Conservation (phyloP, 306 rosid species). For the Prunus padus region DNA sequence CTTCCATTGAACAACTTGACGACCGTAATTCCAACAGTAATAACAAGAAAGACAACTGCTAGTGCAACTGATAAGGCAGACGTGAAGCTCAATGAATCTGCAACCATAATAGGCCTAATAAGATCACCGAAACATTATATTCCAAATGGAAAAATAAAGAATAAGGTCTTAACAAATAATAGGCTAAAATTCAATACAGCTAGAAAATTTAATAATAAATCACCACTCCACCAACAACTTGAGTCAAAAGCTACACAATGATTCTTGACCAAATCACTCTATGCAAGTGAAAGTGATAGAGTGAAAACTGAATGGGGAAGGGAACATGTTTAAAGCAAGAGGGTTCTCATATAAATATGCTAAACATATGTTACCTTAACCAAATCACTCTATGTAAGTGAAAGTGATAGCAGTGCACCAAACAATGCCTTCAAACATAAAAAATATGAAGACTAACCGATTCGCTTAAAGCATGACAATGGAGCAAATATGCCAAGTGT, state of each 20-base stretch:
- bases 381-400: background rate
- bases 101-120: conserved; percentile 31
- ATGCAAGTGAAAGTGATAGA: too few relatives aligned
- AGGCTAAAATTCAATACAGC: conserved; percentile 1
- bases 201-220: background rate
- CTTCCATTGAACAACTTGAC: conserved; percentile 70
- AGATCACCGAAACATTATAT: conserved; percentile 16
- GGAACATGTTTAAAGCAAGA: background rate
- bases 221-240: background rate
- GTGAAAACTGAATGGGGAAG: background rate
- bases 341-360: background rate
- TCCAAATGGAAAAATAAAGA: background rate
- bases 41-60: conserved; percentile 78
- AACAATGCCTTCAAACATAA: background rate
- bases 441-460: conserved; percentile 46
- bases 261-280: background rate
- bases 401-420: background rate
- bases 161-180: conserved; percentile 7
- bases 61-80: conserved; percentile 82
- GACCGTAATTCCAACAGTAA: conserved; percentile 76
- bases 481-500: conserved; percentile 66
- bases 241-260: background rate
- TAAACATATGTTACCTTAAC: background rate
- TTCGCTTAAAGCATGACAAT: conserved; percentile 68
- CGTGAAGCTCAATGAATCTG: conserved; percentile 90